Evolutionary conservation across 2,329 filamentous ascomycete genomes (phyloP), one percentile per base, ranked within the genome.

Genomic region (Epichloe bromicola): DNA sequence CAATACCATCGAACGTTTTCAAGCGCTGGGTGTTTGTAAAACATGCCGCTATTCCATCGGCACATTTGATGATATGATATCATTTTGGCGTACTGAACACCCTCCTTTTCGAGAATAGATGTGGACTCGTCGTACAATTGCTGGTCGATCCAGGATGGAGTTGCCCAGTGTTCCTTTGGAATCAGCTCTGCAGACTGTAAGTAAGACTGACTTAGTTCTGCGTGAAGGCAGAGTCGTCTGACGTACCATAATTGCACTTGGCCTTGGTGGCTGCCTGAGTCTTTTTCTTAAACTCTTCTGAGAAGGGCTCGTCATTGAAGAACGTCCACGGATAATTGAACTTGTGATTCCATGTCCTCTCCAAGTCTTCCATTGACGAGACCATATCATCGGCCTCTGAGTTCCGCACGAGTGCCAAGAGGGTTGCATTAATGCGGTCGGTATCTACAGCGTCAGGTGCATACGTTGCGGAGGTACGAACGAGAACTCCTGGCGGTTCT

Each of bases 241-340:
- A 45, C 71, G 49, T 77, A 90, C 86, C 87, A 65, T 93, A 96
- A 67, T 77, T 78, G 62, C 86, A 87, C 66, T 95, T 83, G 45
- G 91, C 93, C 58, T 95, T 95, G 17, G 91, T 97, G 48, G 79
- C 83, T 30, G 83, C 88, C 55, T 78, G 74, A 1, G 90, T 97
- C 67, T 78, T 80, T 61, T 73, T 74, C 71, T 94, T 97, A 74
- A 98, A 98, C 61, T 97, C 90, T 15, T 93, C 86, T 3, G 85
- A 83, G 63, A 98, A 98, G 15, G 88, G 87, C 49, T 87, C 83
- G 63, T 98, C 91, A 70, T 98, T 98, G 77, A 98, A 94, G 67
- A 98, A 98, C 8, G 89, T 96, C 88, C 93, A 98, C 0, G 93
- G 93, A 65, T 98, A 98, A 73, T 98, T 98, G 79, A 97, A 98